Percentiles rank a stretch among this genome's conserved stretches.
Evolutionary conservation across 495 filamentous ascomycete species (phyloP).

Genomic region (Aspergillus cavernicola): DNA sequence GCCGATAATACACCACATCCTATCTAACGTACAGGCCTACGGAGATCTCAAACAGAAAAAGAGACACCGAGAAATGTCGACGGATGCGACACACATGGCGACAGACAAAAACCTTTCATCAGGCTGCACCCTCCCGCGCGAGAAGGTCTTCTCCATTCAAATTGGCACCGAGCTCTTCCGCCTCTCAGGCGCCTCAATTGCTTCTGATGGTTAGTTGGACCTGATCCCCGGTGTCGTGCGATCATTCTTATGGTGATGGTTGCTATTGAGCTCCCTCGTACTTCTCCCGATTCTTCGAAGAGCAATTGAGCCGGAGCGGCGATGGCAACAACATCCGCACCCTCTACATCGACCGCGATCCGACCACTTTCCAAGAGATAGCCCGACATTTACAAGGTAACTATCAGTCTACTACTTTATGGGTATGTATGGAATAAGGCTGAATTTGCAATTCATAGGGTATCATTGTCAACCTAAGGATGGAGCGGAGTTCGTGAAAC

Average conservation of each 20-base stretch:
- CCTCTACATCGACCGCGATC: constrained; percentile 94
- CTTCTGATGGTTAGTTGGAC: constrained; percentile 79
- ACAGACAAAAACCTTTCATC: not conserved
- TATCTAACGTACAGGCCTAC: not conserved
- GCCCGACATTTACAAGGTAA: constrained; percentile 82
- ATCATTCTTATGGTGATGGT: constrained; percentile 5
- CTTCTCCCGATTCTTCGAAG: constrained; percentile 91
- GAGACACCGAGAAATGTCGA: not conserved
- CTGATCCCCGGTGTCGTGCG: not conserved
- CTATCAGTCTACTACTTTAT: not conserved
- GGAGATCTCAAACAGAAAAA: not conserved
- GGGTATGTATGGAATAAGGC: not conserved
- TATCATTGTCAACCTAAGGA: constrained; percentile 86
- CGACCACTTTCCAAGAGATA: constrained; percentile 83
- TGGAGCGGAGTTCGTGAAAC: constrained; percentile 78
- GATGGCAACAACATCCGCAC: constrained; percentile 58
- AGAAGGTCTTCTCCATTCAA: constrained; percentile 87
- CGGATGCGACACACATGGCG: not conserved
- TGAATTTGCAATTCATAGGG: constrained; percentile 40
- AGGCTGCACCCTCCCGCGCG: constrained; percentile 42
- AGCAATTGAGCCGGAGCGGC: constrained; percentile 67
- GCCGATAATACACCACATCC: not conserved
- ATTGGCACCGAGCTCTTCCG: constrained; percentile 89
- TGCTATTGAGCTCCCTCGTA: constrained; percentile 79
- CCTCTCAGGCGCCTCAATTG: constrained; percentile 90